phyloP scores from a whole-genome alignment of 176 grass and related monocot species.

The Alloteropsis semialata region DNA sequence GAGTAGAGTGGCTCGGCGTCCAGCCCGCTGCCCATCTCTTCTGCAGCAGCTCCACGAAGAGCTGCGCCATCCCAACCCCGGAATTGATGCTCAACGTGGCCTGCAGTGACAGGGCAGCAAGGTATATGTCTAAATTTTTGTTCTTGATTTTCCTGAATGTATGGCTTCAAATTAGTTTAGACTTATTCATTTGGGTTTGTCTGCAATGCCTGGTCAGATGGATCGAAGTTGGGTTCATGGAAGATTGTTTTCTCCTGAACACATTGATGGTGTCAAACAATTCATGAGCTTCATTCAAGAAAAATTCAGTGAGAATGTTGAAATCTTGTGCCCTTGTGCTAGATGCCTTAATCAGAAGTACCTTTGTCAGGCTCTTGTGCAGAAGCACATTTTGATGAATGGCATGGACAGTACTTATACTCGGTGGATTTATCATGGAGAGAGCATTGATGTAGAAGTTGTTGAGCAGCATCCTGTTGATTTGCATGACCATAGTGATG shows the following conservation, averaged over 20 bases:
- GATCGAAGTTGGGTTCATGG: not conserved
- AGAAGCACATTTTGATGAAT: not conserved
- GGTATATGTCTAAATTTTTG: not conserved
- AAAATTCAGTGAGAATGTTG: not conserved
- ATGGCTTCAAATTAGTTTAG: not conserved
- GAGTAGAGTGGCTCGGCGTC: no score
- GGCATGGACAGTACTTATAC: not conserved
- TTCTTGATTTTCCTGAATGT: not conserved
- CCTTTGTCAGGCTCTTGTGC: not conserved
- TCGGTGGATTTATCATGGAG: not conserved
- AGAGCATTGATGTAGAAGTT: not conserved
- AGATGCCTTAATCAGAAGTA: not conserved
- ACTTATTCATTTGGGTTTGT: not conserved
- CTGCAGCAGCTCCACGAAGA: no score
- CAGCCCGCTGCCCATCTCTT: no score
- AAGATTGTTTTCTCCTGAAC: not conserved
- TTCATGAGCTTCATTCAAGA: not conserved
- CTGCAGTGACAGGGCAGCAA: no score
- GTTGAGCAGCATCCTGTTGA: not conserved
- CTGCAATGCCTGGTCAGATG: not conserved
- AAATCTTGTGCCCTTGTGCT: not conserved
- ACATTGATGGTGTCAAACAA: not conserved
- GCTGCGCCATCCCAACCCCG: no score
- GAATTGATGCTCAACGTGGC: no score
- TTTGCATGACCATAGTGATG: not conserved